Conservation (phyloP, 202 grass and related monocot genomes). For the Setaria italica region DNA sequence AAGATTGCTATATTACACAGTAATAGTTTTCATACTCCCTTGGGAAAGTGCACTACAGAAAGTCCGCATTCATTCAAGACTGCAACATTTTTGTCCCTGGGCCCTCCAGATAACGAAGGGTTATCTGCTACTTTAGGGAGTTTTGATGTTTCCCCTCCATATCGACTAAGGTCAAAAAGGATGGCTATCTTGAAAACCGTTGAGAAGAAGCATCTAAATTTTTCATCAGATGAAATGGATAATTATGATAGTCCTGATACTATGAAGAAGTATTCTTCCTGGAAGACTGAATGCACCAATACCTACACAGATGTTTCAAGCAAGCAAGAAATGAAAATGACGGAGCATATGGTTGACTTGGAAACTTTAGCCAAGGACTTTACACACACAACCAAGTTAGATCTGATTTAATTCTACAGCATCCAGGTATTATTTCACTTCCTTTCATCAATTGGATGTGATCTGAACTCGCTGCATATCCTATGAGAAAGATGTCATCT, state of each 20-base stretch:
- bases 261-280: slow-evolving; percentile 33
- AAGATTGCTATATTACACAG: slow-evolving; percentile 40
- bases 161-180: slow-evolving; percentile 77
- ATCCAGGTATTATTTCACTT: slow-evolving; percentile 35
- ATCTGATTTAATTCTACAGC: slow-evolving; percentile 39
- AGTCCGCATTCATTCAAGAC: slow-evolving; percentile 55
- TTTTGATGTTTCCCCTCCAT: slow-evolving; percentile 75
- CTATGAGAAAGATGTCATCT: background rate
- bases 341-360: slow-evolving; percentile 37
- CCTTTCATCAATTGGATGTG: background rate
- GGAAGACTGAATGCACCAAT: slow-evolving; percentile 36
- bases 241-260: slow-evolving; percentile 32
- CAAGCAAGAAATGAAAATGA: slow-evolving; percentile 42
- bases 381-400: slow-evolving; percentile 40
- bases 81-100: slow-evolving; percentile 49
- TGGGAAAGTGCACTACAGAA: slow-evolving; percentile 22
- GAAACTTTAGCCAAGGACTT: slow-evolving; percentile 57
- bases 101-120: slow-evolving; percentile 46
- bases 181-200: slow-evolving; percentile 70
- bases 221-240: slow-evolving; percentile 53
- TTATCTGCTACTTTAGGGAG: slow-evolving; percentile 46
- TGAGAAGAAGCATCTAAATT: slow-evolving; percentile 89
- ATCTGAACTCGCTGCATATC: background rate
- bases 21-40: slow-evolving; percentile 48
- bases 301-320: slow-evolving; percentile 42